These are phyloP conservation scores for Erysiphe neolycopersici DNA, from an alignment of 2,329 filamentous ascomycete species.

Conservation along the genomic window DNA sequence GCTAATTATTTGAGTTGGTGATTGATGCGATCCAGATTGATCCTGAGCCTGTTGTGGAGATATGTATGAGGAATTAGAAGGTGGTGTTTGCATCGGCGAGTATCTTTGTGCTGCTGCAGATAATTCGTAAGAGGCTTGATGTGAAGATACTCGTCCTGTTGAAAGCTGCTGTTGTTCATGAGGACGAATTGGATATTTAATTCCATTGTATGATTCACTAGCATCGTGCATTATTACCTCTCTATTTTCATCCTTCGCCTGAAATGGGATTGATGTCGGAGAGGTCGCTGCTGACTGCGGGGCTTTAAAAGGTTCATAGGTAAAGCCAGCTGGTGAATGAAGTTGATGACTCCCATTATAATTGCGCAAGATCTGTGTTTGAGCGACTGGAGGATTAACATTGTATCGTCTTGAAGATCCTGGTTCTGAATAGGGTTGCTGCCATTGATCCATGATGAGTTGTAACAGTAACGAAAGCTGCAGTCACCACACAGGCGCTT, in stretches of 20 bases:
- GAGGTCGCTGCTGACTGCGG: slow-evolving; percentile 29
- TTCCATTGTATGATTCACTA: slow-evolving; percentile 54
- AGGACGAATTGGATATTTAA: slow-evolving; percentile 64
- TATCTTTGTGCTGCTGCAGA: slow-evolving; percentile 74
- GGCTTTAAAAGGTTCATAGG: slow-evolving; percentile 36
- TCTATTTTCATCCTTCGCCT: slow-evolving; percentile 43
- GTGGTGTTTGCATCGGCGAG: slow-evolving; percentile 80
- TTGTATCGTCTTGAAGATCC: slow-evolving; percentile 38
- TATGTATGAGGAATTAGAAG: slow-evolving; percentile 55
- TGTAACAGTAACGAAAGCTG: slow-evolving; percentile 3
- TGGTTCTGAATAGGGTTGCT: slow-evolving; percentile 35
- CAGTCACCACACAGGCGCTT: neutral
- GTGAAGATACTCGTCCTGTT: slow-evolving; percentile 23
- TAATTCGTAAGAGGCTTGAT: slow-evolving; percentile 46
- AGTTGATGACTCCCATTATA: slow-evolving; percentile 16
- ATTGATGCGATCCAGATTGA: slow-evolving; percentile 33
- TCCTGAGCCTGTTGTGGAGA: slow-evolving; percentile 26
- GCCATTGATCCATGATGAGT: slow-evolving; percentile 33
- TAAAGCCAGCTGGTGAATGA: slow-evolving; percentile 31
- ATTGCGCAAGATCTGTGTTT: slow-evolving; percentile 22
- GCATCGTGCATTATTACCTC: slow-evolving; percentile 73
- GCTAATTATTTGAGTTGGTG: slow-evolving; percentile 43
- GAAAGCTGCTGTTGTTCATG: slow-evolving; percentile 48
- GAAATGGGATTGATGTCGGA: slow-evolving; percentile 22
- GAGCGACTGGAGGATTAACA: slow-evolving; percentile 15